Conservation (phyloP, 2,329 filamentous ascomycete species). For the Talaromyces verruculosus region DNA sequence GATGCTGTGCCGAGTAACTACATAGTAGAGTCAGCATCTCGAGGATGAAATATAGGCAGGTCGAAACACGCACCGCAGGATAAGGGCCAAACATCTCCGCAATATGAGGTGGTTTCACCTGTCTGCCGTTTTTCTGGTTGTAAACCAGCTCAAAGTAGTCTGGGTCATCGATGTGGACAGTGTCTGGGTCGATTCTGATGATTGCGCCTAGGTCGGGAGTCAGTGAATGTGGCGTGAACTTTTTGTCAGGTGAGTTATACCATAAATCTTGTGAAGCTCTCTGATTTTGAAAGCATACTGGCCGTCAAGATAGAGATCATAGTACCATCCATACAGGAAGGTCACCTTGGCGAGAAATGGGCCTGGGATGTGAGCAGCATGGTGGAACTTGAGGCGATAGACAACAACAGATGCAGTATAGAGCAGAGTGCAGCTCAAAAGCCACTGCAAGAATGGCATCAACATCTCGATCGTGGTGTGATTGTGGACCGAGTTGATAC, state of each 20-base stretch:
- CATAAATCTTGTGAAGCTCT: constrained; percentile 30
- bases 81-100: neutral
- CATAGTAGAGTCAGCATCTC: neutral
- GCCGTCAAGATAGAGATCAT: constrained; percentile 27
- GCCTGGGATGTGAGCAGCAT: constrained; percentile 33
- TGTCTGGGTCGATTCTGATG: constrained; percentile 34
- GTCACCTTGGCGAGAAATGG: constrained; percentile 34
- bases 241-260: constrained; percentile 26
- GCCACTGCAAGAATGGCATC: neutral
- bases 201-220: constrained; percentile 30
- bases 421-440: neutral
- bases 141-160: constrained; percentile 27
- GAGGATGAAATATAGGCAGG: neutral
- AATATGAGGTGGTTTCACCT: neutral
- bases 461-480: neutral
- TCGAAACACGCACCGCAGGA: neutral
- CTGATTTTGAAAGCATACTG: constrained; percentile 28
- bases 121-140: neutral
- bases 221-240: constrained; percentile 22
- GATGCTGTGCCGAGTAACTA: constrained; percentile 27
- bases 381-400: constrained; percentile 33
- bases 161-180: constrained; percentile 34
- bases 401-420: constrained; percentile 17
- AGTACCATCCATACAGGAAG: constrained; percentile 32
- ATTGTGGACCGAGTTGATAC: neutral